Evolutionary conservation across 1,139 yeast species (phyloP).

Genomic region (Scheffersomyces cryptocercus): DNA sequence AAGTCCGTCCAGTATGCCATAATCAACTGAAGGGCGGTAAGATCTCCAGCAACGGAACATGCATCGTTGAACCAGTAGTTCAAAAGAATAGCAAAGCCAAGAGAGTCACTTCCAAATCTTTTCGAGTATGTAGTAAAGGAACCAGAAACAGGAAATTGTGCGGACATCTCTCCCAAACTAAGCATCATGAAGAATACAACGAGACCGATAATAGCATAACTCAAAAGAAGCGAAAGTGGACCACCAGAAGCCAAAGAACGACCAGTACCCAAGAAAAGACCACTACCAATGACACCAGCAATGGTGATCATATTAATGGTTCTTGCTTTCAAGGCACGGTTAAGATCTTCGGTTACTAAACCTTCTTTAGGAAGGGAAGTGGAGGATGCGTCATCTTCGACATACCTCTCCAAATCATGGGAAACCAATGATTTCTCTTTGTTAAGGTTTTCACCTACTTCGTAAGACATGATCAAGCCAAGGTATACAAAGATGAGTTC

Average conservation of each 20-base stretch:
- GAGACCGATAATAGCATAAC: conserved; percentile 59
- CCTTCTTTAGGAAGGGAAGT: conserved; percentile 7
- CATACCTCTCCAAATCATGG: conserved; percentile 11
- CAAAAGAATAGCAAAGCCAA: conserved; percentile 62
- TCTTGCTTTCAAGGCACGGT: conserved; percentile 49
- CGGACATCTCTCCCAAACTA: conserved; percentile 65
- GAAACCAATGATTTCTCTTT: neutral
- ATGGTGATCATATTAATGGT: conserved; percentile 64
- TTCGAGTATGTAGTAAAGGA: conserved; percentile 62
- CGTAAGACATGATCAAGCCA: neutral
- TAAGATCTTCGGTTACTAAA: conserved; percentile 27
- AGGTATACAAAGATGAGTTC: too few relatives aligned
- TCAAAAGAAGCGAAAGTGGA: conserved; percentile 60
- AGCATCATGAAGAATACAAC: conserved; percentile 62
- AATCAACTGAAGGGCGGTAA: conserved; percentile 60
- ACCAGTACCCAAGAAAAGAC: conserved; percentile 65
- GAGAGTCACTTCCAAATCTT: conserved; percentile 60
- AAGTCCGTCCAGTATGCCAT: conserved; percentile 63
- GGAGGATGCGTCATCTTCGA: conserved; percentile 4
- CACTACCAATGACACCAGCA: conserved; percentile 72
- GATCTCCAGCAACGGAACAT: conserved; percentile 60
- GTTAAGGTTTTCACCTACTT: neutral
- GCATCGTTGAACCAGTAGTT: conserved; percentile 71
- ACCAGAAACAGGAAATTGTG: conserved; percentile 62
- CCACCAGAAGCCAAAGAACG: conserved; percentile 62